Conservation (phyloP, 2,329 filamentous ascomycete species). For the Paradendryphiella salina region DNA sequence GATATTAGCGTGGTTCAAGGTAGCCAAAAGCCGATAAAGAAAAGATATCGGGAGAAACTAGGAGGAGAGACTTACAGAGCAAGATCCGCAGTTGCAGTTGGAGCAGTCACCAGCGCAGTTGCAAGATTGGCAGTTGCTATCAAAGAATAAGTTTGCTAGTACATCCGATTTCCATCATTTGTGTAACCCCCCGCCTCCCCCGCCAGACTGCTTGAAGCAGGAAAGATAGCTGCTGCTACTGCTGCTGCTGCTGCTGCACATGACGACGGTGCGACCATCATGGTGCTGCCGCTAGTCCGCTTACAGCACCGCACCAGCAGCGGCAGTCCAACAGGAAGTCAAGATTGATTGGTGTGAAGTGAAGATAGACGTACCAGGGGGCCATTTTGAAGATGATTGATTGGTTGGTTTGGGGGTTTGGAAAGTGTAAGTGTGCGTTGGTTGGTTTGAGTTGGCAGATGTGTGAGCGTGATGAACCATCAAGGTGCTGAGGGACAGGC, state of each 20-base stretch:
- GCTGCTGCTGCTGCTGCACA: neutral
- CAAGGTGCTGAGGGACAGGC: conserved; percentile 25
- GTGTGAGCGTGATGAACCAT: conserved; percentile 21
- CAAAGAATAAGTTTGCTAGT: neutral
- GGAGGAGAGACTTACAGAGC: conserved; percentile 20
- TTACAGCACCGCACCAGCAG: neutral
- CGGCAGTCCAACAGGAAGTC: neutral
- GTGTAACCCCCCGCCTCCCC: neutral
- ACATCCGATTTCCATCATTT: neutral
- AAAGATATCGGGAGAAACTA: neutral
- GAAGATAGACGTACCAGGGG: conserved; percentile 27
- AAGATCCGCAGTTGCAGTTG: conserved; percentile 38
- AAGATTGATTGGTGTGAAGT: neutral
- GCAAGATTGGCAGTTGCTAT: conserved; percentile 36
- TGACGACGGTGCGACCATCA: conserved; percentile 17
- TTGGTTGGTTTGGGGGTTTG: conserved; percentile 10
- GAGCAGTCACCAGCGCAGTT: conserved; percentile 39
- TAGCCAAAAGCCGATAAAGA: too few species aligned
- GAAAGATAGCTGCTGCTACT: too few species aligned
- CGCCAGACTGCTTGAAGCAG: too few species aligned
- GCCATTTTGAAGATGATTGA: conserved; percentile 24
- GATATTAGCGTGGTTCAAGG: too few species aligned
- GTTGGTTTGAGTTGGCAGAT: conserved; percentile 10
- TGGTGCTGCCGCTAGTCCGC: conserved; percentile 19
- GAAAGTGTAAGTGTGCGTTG: neutral